A percentile compares a stretch with the other conserved stretches of the same genome.
Evolutionary conservation across 768 basidiomycete species (phyloP).

Genomic region (Boletus rubescentipes): DNA sequence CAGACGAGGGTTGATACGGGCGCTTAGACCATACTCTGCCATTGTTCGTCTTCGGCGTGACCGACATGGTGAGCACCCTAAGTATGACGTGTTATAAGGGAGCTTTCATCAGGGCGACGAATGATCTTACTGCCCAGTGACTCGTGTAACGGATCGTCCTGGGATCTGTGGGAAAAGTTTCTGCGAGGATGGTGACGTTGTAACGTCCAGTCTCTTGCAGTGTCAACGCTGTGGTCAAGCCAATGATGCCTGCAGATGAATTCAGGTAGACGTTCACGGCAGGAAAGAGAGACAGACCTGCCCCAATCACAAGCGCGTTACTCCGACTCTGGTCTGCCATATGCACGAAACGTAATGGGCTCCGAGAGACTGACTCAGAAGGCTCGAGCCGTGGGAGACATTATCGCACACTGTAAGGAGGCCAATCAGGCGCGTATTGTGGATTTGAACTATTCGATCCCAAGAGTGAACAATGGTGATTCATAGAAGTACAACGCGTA

Average conservation of each 20-base stretch:
- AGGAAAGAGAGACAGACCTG: background rate
- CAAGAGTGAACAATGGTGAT: too few species aligned
- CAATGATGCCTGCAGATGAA: conserved; percentile 57
- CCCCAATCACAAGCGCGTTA: conserved; percentile 5
- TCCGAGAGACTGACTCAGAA: too few species aligned
- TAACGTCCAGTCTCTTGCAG: conserved; percentile 60
- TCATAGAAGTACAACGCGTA: too few species aligned
- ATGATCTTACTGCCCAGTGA: conserved; percentile 65
- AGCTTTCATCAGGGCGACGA: too few species aligned
- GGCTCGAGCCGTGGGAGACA: too few species aligned
- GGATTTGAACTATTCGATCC: too few species aligned
- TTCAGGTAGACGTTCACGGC: too few species aligned
- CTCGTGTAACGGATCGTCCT: conserved; percentile 71
- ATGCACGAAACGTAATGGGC: too few species aligned
- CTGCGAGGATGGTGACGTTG: conserved; percentile 64
- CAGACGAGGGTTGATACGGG: too few species aligned
- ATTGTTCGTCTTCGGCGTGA: conserved; percentile 40
- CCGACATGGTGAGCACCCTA: conserved; percentile 79
- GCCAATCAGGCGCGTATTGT: too few species aligned
- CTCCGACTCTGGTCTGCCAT: background rate
- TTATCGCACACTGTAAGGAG: too few species aligned
- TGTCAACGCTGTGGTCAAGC: conserved; percentile 68
- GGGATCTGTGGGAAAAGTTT: conserved; percentile 64
- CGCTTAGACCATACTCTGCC: conserved; percentile 43
- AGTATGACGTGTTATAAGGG: background rate